These are phyloP conservation scores for Podaxis pistillaris DNA, from an alignment of 768 basidiomycete genomes.

Conservation along the genomic window DNA sequence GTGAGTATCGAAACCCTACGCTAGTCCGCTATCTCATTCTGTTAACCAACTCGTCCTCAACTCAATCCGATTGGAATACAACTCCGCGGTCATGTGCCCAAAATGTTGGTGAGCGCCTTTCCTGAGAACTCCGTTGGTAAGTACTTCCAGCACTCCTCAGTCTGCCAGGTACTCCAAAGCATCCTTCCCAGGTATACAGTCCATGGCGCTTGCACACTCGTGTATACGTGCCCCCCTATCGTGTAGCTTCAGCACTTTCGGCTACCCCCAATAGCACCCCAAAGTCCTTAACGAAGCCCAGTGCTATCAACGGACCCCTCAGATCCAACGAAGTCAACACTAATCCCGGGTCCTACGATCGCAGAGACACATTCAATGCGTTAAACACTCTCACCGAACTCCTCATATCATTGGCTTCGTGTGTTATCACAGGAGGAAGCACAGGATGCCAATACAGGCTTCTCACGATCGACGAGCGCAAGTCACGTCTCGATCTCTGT, in stretches of 20 bases:
- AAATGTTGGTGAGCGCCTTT: too few species aligned
- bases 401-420: conserved; percentile 47
- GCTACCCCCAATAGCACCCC: not conserved
- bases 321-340: conserved; percentile 25
- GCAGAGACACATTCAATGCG: conserved; percentile 61
- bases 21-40: too few species aligned
- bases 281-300: not conserved
- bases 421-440: conserved; percentile 27
- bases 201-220: not conserved
- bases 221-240: not conserved
- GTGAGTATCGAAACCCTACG: too few species aligned
- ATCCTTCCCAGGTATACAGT: not conserved
- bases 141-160: not conserved
- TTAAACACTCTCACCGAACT: conserved; percentile 56
- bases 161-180: not conserved
- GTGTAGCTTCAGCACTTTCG: not conserved
- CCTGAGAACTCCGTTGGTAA: not conserved
- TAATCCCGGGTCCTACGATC: conserved; percentile 46
- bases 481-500: conserved; percentile 57
- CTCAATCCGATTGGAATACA: too few species aligned
- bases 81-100: too few species aligned
- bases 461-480: conserved; percentile 53
- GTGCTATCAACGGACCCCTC: not conserved
- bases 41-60: too few species aligned
- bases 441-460: conserved; percentile 59